Conservation (phyloP, 2,329 filamentous ascomycete species). For the Diplocarpon mali region DNA sequence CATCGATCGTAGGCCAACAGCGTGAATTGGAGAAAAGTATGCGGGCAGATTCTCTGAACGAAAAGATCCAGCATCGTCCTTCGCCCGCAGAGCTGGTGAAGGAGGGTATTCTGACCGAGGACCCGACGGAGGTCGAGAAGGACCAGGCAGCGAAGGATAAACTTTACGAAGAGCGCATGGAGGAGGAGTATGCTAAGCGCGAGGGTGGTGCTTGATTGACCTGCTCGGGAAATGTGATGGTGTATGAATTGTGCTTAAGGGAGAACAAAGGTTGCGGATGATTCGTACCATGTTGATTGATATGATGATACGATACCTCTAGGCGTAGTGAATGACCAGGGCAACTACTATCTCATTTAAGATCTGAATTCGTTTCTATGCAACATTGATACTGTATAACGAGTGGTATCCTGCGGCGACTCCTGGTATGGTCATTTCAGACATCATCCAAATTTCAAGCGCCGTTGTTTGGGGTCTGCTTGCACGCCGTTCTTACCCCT, state of each 20-base stretch:
- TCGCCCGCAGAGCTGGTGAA: conserved; percentile 65
- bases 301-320: conserved; percentile 9
- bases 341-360: background rate
- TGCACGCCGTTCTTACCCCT: conserved; percentile 5
- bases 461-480: conserved; percentile 13
- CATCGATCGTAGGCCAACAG: conserved; percentile 68
- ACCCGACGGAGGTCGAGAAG: conserved; percentile 40
- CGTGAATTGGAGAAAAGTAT: conserved; percentile 81
- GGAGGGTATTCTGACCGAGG: conserved; percentile 66
- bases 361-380: background rate
- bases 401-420: background rate
- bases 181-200: conserved; percentile 52
- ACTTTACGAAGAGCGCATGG: conserved; percentile 49
- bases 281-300: background rate
- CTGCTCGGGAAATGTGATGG: too few relatives aligned
- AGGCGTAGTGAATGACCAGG: background rate
- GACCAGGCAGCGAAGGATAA: conserved; percentile 25
- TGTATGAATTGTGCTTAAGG: background rate
- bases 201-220: conserved; percentile 44
- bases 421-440: background rate
- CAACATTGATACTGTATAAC: background rate
- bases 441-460: conserved; percentile 16
- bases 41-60: conserved; percentile 76
- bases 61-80: conserved; percentile 71
- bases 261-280: background rate